Evolutionary conservation across 2,329 filamentous ascomycete species (phyloP).

Genomic region (Pseudogymnoascus sp.): DNA sequence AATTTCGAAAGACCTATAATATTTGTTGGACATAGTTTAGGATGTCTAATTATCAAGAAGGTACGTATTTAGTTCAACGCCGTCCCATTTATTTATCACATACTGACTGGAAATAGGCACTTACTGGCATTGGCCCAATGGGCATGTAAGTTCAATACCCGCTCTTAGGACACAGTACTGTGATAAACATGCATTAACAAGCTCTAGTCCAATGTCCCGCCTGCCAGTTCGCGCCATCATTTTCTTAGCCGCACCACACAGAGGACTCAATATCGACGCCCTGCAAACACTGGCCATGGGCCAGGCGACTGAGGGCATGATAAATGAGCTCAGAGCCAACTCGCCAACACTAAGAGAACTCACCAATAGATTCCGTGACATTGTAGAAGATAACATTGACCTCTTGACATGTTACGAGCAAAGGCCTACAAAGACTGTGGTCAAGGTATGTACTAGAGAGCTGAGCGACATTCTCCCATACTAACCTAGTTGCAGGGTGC

Average conservation of each 20-base stretch:
- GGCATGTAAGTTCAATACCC: background rate
- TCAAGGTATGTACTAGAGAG: conserved; percentile 9
- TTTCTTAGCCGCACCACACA: conserved; percentile 23
- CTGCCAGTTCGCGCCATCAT: conserved; percentile 15
- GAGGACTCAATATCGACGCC: conserved; percentile 19
- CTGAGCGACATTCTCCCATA: background rate
- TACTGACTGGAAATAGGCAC: background rate
- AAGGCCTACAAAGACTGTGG: conserved; percentile 15
- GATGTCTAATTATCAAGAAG: conserved; percentile 2
- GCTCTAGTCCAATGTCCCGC: background rate
- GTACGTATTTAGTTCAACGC: background rate
- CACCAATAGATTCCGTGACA: conserved; percentile 15
- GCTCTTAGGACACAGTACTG: background rate
- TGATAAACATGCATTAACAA: background rate
- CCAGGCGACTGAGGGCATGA: conserved; percentile 14
- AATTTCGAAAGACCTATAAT: background rate
- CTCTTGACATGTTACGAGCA: conserved; percentile 20
- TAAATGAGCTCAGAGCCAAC: conserved; percentile 17
- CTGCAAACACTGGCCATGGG: conserved; percentile 18
- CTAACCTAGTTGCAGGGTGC: background rate
- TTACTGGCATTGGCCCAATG: background rate
- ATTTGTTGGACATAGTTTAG: background rate
- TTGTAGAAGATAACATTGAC: conserved; percentile 12
- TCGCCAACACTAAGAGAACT: conserved; percentile 16
- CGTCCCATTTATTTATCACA: background rate